These are phyloP conservation scores for Margaritispora aquatica DNA, from an alignment of 495 filamentous ascomycete genomes.

Conservation along the genomic window DNA sequence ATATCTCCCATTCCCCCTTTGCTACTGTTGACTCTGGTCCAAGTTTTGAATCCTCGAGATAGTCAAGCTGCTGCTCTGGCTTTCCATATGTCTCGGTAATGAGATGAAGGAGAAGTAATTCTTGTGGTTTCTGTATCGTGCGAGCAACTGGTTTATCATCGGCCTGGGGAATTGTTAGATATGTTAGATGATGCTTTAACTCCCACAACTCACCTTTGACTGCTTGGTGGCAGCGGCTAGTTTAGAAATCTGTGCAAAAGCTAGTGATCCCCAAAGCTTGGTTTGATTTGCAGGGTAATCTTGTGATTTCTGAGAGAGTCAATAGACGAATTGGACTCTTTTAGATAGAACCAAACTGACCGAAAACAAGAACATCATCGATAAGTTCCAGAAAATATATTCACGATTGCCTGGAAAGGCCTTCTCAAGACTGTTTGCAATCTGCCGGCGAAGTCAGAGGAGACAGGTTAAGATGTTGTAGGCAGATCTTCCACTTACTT, in stretches of 20 bases:
- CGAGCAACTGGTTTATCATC: conserved; percentile 12
- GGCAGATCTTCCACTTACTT: conserved; percentile 19
- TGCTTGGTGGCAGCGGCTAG: conserved; percentile 16
- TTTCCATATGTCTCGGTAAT: conserved; percentile 13
- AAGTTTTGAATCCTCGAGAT: conserved; percentile 20
- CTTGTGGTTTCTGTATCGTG: conserved; percentile 24
- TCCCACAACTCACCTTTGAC: conserved; percentile 8
- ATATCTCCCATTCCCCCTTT: conserved; percentile 25
- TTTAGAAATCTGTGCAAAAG: conserved; percentile 18
- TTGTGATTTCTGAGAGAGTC: conserved; percentile 17
- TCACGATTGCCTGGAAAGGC: conserved; percentile 20
- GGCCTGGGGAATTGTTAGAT: conserved; percentile 1
- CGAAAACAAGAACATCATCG: conserved; percentile 21
- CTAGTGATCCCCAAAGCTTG: conserved; percentile 18
- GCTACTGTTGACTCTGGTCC: conserved; percentile 21
- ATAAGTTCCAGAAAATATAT: conserved; percentile 25
- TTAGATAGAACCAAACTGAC: conserved; percentile 1
- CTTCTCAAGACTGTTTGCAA: conserved; percentile 25
- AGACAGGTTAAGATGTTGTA: neutral
- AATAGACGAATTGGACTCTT: no score
- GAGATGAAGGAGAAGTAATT: conserved; percentile 20
- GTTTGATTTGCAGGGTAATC: conserved; percentile 17
- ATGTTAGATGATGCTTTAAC: neutral
- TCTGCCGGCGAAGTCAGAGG: conserved; percentile 7
- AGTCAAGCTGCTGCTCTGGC: conserved; percentile 13